Evolutionary conservation across 2,329 filamentous ascomycete species (phyloP).

Genomic region (Fusarium chlamydosporum): DNA sequence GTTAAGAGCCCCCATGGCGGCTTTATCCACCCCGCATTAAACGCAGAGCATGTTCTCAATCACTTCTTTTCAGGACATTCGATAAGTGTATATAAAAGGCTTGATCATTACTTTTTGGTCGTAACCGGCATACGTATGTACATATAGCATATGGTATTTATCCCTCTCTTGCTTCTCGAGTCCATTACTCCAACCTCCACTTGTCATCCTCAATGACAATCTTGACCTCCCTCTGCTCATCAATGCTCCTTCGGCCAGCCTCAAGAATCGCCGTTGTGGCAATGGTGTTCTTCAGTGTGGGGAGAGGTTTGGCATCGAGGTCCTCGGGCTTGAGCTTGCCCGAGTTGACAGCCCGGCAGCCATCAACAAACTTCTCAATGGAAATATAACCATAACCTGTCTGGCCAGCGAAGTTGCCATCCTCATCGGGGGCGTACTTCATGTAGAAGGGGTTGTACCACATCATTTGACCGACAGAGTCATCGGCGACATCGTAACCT

Average conservation of each 20-base stretch:
- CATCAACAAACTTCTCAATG: conserved; percentile 96
- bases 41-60: conserved; percentile 10
- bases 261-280: conserved; percentile 93
- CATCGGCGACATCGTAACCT: conserved; percentile 94
- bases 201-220: conserved; percentile 75
- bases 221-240: conserved; percentile 83
- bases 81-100: conserved; percentile 5
- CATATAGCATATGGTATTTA: conserved; percentile 22
- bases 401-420: conserved; percentile 93
- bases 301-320: conserved; percentile 83
- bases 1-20: conserved; percentile 17
- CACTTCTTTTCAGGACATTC: neutral
- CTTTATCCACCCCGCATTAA: conserved; percentile 36
- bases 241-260: conserved; percentile 85
- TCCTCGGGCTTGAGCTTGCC: conserved; percentile 79
- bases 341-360: conserved; percentile 82
- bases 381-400: conserved; percentile 93
- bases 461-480: conserved; percentile 76
- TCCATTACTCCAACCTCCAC: conserved; percentile 73
- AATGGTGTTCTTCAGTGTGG: conserved; percentile 89
- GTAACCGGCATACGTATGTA: conserved; percentile 32
- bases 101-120: conserved; percentile 38
- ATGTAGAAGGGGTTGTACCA: conserved; percentile 98
- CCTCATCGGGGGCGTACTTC: conserved; percentile 93
- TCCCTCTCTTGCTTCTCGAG: conserved; percentile 1